These are phyloP conservation scores for Nannochloropsis gaditana DNA, from an alignment of 108 stramenopile species.

Conservation along the genomic window DNA sequence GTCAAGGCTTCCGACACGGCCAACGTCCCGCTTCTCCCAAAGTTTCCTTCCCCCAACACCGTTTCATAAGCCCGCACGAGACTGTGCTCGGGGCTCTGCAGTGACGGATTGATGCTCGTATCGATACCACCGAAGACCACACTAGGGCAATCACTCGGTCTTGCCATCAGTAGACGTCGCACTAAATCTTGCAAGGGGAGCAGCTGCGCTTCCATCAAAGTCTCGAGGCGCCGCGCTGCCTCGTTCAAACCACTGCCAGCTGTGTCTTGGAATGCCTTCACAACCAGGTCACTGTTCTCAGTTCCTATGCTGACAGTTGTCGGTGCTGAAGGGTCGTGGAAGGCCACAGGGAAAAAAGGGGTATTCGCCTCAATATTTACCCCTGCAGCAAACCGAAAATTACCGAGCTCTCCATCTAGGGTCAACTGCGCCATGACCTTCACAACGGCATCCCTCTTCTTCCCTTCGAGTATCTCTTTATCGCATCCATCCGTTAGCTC, in stretches of 20 bases:
- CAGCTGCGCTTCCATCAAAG: not conserved
- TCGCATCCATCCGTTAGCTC: not conserved
- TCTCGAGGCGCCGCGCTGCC: not conserved
- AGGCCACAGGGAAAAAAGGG: conserved; percentile 11
- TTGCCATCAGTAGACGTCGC: conserved; percentile 5
- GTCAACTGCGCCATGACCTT: not conserved
- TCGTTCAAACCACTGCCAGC: not conserved
- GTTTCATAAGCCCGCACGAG: not conserved
- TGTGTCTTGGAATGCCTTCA: not conserved
- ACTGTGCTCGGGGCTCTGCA: not conserved
- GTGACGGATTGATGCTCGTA: not conserved
- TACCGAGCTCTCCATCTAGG: not conserved
- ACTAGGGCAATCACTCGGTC: not conserved
- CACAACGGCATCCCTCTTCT: conserved; percentile 10
- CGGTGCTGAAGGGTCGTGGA: not conserved
- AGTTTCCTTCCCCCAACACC: not conserved
- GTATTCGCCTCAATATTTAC: conserved; percentile 7
- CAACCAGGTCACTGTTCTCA: conserved; percentile 16
- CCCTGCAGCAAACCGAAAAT: not conserved
- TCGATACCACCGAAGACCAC: conserved; percentile 5
- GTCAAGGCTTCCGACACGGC: conserved; percentile 4
- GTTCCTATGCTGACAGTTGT: not conserved
- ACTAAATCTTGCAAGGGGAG: not conserved
- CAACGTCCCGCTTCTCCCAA: conserved; percentile 15
- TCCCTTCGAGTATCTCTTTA: conserved; percentile 14